A percentile compares a stretch with the other conserved stretches of the same genome.
Conservation (phyloP, 78 protist species). For the Isochrysis galbana region DNA sequence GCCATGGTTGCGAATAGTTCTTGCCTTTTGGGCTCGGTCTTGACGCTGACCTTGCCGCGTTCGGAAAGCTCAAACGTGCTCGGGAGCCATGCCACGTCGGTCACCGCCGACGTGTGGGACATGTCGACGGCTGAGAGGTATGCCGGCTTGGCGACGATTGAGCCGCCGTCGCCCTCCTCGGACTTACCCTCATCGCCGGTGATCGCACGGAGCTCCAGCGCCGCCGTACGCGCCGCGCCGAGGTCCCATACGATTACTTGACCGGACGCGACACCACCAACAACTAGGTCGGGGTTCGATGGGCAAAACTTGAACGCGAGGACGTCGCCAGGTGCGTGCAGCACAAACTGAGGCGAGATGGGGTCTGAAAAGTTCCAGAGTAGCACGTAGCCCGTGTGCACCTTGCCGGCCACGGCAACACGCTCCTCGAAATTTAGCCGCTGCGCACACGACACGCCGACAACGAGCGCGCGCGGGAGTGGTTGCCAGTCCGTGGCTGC, state of each 20-base stretch:
- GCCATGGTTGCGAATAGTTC: not conserved
- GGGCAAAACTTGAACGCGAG: constrained; percentile 37
- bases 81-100: constrained; percentile 11
- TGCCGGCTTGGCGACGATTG: not conserved
- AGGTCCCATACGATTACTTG: constrained; percentile 12
- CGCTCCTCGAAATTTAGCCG: constrained; percentile 21
- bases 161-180: not conserved
- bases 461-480: not conserved
- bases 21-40: not conserved
- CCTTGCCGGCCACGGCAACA: constrained; percentile 29
- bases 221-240: not conserved
- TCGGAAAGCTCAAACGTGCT: not conserved
- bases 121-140: not conserved
- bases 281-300: not conserved
- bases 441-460: constrained; percentile 20
- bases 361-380: constrained; percentile 55
- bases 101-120: constrained; percentile 13
- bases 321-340: constrained; percentile 40
- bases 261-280: constrained; percentile 22
- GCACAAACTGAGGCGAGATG: constrained; percentile 46
- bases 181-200: not conserved
- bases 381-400: constrained; percentile 10
- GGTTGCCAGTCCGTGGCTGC: not conserved
- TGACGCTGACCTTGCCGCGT: not conserved
- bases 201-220: not conserved